These are phyloP conservation scores for Candida verbasci DNA, from an alignment of 805 yeast genomes.

Conservation along the genomic window DNA sequence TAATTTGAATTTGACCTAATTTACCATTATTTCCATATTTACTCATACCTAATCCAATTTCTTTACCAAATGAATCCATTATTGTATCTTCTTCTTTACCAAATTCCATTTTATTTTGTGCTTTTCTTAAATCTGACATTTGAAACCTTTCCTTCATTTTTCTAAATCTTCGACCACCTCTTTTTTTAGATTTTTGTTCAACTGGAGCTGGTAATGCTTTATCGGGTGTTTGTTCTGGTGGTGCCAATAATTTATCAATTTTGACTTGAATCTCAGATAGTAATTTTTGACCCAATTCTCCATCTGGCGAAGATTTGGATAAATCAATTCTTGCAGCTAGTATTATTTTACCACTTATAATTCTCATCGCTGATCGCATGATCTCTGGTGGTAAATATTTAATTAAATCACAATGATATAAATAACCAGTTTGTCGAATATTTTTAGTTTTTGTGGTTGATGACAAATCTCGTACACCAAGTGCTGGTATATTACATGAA, in stretches of 20 bases:
- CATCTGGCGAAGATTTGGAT: conserved; percentile 39
- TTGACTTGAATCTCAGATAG: conserved; percentile 55
- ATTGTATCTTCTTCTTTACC: conserved; percentile 67
- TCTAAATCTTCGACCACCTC: conserved; percentile 81
- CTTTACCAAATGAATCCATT: conserved; percentile 70
- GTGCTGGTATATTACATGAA: conserved; percentile 76
- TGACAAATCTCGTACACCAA: conserved; percentile 52
- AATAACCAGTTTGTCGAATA: conserved; percentile 62
- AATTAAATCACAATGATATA: conserved; percentile 58
- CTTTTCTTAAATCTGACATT: conserved; percentile 73
- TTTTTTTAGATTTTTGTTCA: conserved; percentile 70
- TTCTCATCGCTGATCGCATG: conserved; percentile 68
- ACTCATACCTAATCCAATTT: conserved; percentile 77
- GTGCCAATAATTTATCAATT: conserved; percentile 67
- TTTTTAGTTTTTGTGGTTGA: conserved; percentile 32
- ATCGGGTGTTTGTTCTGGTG: conserved; percentile 62
- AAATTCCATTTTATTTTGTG: conserved; percentile 81
- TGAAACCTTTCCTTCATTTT: conserved; percentile 78
- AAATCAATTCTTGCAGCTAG: conserved; percentile 82
- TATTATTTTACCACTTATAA: conserved; percentile 72
- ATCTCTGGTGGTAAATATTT: conserved; percentile 55
- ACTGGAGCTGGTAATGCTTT: conserved; percentile 72
- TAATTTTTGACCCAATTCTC: conserved; percentile 56
- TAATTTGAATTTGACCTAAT: conserved; percentile 28
- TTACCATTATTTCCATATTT: conserved; percentile 21